These are phyloP conservation scores for Paramarasmius palmivorus DNA, from an alignment of 1,284 basidiomycete genomes.

Conservation along the genomic window DNA sequence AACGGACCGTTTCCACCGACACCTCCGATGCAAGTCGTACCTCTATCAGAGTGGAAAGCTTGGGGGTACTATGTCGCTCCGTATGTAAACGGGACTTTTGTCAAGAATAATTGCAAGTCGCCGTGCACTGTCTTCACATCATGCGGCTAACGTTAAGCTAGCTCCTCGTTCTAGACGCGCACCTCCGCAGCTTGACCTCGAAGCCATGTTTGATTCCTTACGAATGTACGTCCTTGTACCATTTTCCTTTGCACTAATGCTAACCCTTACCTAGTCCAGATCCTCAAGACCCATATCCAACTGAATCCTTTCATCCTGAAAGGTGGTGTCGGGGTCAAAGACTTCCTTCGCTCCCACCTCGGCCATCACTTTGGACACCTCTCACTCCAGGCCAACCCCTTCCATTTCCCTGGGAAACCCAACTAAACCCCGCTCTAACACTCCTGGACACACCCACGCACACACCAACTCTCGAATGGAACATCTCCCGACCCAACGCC, in stretches of 20 bases:
- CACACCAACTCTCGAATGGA: constrained; percentile 44
- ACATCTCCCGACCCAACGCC: constrained; percentile 33
- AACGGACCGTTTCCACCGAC: constrained; percentile 1
- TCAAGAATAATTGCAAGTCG: constrained; percentile 39
- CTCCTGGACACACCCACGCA: constrained; percentile 27
- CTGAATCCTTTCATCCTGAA: constrained; percentile 37
- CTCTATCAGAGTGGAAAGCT: constrained; percentile 42
- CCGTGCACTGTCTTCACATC: neutral
- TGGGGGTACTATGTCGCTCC: constrained; percentile 46
- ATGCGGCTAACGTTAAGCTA: neutral
- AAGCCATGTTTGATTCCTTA: constrained; percentile 36
- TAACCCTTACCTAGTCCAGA: constrained; percentile 23
- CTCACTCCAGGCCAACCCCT: constrained; percentile 34
- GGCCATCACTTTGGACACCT: constrained; percentile 44
- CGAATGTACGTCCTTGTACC: constrained; percentile 11
- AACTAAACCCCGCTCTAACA: constrained; percentile 55
- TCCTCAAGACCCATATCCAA: neutral
- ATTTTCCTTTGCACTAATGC: constrained; percentile 11
- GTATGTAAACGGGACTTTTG: constrained; percentile 31
- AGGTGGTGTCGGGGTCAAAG: constrained; percentile 47
- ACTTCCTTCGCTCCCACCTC: constrained; percentile 50
- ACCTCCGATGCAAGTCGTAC: constrained; percentile 18
- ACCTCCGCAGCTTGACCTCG: constrained; percentile 25
- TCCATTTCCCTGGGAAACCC: constrained; percentile 45
- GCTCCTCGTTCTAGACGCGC: constrained; percentile 18